Conservation (phyloP, 768 basidiomycete genomes). For the Albatrellus ellisii region DNA sequence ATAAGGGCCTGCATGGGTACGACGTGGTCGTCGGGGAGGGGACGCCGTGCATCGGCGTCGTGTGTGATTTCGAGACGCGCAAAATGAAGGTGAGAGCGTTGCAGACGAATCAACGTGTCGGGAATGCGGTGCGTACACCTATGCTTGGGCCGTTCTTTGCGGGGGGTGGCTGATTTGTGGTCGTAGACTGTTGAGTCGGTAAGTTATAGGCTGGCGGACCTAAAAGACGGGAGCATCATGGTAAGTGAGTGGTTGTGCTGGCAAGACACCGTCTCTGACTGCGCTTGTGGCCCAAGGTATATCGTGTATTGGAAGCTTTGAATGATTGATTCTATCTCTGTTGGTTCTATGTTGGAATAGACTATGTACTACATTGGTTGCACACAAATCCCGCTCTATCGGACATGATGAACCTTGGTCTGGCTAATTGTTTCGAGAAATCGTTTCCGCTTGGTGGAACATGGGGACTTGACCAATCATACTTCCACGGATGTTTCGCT, state of each 20-base stretch:
- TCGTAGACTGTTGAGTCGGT: slow-evolving; percentile 63
- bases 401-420: too few species aligned
- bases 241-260: slow-evolving; percentile 24
- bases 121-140: slow-evolving; percentile 50
- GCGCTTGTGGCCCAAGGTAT: slow-evolving; percentile 15
- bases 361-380: not conserved
- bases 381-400: too few species aligned
- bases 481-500: too few species aligned
- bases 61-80: slow-evolving; percentile 75
- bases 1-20: slow-evolving; percentile 70
- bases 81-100: slow-evolving; percentile 77
- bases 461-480: too few species aligned
- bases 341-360: not conserved
- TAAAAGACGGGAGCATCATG: slow-evolving; percentile 77
- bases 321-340: slow-evolving; percentile 5
- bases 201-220: slow-evolving; percentile 82
- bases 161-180: too few species aligned
- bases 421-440: too few species aligned
- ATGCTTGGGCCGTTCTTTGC: too few species aligned
- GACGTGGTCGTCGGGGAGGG: slow-evolving; percentile 39
- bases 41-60: slow-evolving; percentile 57
- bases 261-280: not conserved
- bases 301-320: slow-evolving; percentile 19
- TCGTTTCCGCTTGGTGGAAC: too few species aligned
- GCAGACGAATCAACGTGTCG: slow-evolving; percentile 80